These are phyloP conservation scores for Zygnema circumcarinatum DNA, from an alignment of 139 green algal species.

Conservation along the genomic window DNA sequence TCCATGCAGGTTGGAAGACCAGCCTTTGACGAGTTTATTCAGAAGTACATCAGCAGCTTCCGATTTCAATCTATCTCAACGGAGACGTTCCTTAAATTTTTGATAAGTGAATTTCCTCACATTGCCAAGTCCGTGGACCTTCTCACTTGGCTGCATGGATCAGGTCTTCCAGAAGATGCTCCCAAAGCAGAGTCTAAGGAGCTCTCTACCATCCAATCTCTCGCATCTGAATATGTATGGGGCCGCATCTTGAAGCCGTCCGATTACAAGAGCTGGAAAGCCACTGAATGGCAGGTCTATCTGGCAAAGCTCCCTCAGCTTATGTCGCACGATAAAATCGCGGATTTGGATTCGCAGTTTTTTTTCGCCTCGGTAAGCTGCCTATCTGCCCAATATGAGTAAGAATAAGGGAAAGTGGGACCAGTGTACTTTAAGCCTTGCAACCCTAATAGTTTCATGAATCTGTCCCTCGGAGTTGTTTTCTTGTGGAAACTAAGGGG, in stretches of 20 bases:
- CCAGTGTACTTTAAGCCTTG: too few relatives aligned
- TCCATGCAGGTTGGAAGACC: conserved; percentile 10
- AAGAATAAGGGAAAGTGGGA: too few relatives aligned
- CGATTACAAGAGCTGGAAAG: conserved; percentile 26
- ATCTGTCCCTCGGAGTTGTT: too few relatives aligned
- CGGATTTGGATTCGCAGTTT: conserved; percentile 36
- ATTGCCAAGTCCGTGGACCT: conserved; percentile 22
- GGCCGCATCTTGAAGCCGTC: neutral
- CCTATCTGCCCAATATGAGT: too few relatives aligned
- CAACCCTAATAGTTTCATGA: too few relatives aligned
- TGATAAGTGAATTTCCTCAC: conserved; percentile 5
- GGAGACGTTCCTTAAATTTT: conserved; percentile 37
- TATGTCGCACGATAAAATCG: neutral
- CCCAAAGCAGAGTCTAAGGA: conserved; percentile 9
- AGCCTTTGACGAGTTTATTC: conserved; percentile 50
- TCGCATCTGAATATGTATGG: conserved; percentile 9
- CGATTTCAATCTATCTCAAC: conserved; percentile 55
- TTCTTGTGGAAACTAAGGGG: too few relatives aligned
- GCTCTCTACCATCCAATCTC: conserved; percentile 11
- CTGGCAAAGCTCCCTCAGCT: conserved; percentile 27
- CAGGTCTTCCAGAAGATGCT: conserved; percentile 38
- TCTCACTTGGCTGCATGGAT: conserved; percentile 31
- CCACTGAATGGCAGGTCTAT: conserved; percentile 49
- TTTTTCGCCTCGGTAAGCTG: conserved; percentile 23
- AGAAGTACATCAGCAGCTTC: conserved; percentile 52